Conservation (phyloP, 495 filamentous ascomycete species). For the Hypoxylon cercidicola region DNA sequence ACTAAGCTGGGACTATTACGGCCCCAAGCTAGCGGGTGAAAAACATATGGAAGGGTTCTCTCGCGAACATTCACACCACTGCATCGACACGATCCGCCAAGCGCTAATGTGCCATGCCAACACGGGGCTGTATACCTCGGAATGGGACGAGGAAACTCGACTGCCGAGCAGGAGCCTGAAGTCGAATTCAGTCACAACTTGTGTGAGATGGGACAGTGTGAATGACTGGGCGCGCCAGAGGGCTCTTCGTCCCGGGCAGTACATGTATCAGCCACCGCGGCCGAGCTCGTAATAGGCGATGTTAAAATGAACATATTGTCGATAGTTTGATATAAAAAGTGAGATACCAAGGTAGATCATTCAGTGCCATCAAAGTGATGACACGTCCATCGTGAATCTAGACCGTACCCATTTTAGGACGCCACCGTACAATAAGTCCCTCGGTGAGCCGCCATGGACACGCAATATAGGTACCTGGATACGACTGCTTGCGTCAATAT, state of each 20-base stretch:
- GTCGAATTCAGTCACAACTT: constrained; percentile 29
- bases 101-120: constrained; percentile 51
- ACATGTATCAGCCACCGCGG: constrained; percentile 23
- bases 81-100: constrained; percentile 50
- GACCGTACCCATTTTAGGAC: background rate
- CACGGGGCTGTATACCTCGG: constrained; percentile 34
- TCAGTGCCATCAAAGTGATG: too few species aligned
- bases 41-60: constrained; percentile 19
- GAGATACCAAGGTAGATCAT: too few species aligned
- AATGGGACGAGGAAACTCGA: constrained; percentile 31
- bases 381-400: too few species aligned
- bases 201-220: constrained; percentile 43
- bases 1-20: constrained; percentile 44
- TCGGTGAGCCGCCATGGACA: background rate
- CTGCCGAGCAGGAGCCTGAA: constrained; percentile 22
- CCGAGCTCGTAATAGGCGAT: background rate
- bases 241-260: constrained; percentile 32
- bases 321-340: background rate
- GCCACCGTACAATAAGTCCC: background rate
- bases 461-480: background rate
- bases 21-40: constrained; percentile 7
- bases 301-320: background rate
- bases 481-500: background rate
- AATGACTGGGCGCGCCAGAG: constrained; percentile 40
- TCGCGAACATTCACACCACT: constrained; percentile 44